Evolutionary conservation across 2,329 filamentous ascomycete species (phyloP).

Genomic region (Aureobasidium sp.): DNA sequence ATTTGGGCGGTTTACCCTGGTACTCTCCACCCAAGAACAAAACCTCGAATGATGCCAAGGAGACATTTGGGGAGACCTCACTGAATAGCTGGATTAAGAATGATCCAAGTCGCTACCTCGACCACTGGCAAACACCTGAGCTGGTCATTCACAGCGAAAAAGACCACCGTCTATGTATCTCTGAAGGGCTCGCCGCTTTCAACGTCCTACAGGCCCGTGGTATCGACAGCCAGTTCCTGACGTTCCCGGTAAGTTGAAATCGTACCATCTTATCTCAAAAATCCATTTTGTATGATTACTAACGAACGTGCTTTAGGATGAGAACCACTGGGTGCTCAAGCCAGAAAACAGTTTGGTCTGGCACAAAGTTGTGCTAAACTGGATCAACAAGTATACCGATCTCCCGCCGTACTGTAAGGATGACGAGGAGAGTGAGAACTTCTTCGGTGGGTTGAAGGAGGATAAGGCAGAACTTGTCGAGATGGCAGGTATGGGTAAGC

Average conservation of each 20-base stretch:
- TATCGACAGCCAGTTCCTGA: conserved; percentile 68
- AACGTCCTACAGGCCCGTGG: conserved; percentile 71
- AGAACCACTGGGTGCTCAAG: conserved; percentile 78
- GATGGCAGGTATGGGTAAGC: conserved; percentile 11
- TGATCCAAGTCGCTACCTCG: conserved; percentile 47
- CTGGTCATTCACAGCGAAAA: conserved; percentile 84
- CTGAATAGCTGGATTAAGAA: conserved; percentile 45
- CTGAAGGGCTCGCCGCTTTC: conserved; percentile 77
- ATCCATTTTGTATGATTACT: neutral
- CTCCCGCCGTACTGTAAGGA: conserved; percentile 34
- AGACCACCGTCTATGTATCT: conserved; percentile 79
- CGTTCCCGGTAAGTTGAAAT: conserved; percentile 49
- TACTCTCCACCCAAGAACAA: conserved; percentile 25
- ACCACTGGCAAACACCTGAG: conserved; percentile 77
- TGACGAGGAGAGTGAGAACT: conserved; percentile 18
- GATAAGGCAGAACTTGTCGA: conserved; percentile 15
- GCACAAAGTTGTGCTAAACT: conserved; percentile 77
- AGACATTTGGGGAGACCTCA: conserved; percentile 11
- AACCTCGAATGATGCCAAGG: conserved; percentile 14
- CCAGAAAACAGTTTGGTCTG: conserved; percentile 85
- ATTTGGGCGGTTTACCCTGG: conserved; percentile 43
- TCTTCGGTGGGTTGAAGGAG: conserved; percentile 21
- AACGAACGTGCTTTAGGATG: conserved; percentile 36
- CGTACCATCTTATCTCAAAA: neutral
- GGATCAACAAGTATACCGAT: conserved; percentile 55